Evolutionary conservation across 148 eudicot genomes (phyloP), one percentile per base, ranked within the genome.

Genomic region (Heliamphora exappendiculata): DNA sequence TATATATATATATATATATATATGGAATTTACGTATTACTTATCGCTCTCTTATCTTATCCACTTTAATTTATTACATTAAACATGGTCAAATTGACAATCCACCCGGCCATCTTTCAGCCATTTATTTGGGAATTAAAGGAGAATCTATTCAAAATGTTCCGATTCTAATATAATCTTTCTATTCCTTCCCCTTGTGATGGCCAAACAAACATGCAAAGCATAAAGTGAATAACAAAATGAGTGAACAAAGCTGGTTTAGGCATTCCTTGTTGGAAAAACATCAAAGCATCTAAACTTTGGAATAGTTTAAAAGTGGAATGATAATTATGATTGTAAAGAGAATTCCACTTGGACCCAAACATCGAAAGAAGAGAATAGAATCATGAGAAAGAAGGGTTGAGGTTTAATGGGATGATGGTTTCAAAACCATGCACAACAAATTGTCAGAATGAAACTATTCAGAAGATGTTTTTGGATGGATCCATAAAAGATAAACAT

Each of bases 381-480:
- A 63, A 78, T 78, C 72, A 73, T 78, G 64, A 72, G 72, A 72
- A 72, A 31, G 75, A 77, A 28, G 0, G 51, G 69, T n/a, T n/a
- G n/a, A n/a, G n/a, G n/a, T n/a, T n/a, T n/a, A n/a, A n/a, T n/a
- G n/a, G n/a, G n/a, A n/a, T n/a, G n/a, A n/a, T n/a, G n/a, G n/a
- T n/a, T n/a, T n/a, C n/a, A n/a, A n/a, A n/a, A n/a, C n/a, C n/a
- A n/a, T n/a, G n/a, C n/a, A n/a, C n/a, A n/a, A n/a, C n/a, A n/a
- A n/a, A n/a, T n/a, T n/a, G n/a, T n/a, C n/a, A n/a, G n/a, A n/a
- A n/a, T n/a, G n/a, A n/a, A n/a, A n/a, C n/a, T n/a, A n/a, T n/a
- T n/a, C n/a, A n/a, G n/a, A n/a, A n/a, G n/a, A n/a, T n/a, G n/a
- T n/a, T n/a, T n/a, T n/a, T n/a, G n/a, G n/a, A n/a, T n/a, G n/a